Conservation (phyloP, 2,329 filamentous ascomycete species). For the Helminthosporium solani region DNA sequence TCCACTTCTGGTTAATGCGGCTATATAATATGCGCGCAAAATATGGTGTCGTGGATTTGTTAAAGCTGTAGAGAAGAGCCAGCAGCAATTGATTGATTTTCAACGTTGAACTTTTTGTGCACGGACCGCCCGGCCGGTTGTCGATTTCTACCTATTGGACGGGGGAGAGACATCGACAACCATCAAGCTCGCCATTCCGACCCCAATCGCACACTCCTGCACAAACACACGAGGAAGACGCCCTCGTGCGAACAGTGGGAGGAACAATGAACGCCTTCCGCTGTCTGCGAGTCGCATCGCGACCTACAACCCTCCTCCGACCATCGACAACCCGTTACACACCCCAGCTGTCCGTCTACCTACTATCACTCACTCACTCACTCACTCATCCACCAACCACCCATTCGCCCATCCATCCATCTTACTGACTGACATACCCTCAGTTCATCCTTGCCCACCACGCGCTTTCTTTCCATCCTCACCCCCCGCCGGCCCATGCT, state of each 20-base stretch:
- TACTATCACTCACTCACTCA: too few species aligned
- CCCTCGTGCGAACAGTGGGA: too few species aligned
- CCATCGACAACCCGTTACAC: slow-evolving; percentile 19
- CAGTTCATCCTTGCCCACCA: slow-evolving; percentile 12
- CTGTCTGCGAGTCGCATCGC: slow-evolving; percentile 30
- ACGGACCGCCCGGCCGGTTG: slow-evolving; percentile 31
- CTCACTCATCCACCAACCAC: background rate
- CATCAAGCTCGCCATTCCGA: background rate
- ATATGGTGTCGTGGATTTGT: too few species aligned
- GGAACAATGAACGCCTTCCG: slow-evolving; percentile 37
- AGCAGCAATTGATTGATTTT: slow-evolving; percentile 5
- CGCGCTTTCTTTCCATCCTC: slow-evolving; percentile 32
- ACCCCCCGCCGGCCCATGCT: slow-evolving; percentile 28
- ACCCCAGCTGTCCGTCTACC: slow-evolving; percentile 21
- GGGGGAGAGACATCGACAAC: background rate
- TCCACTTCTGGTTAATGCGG: too few species aligned
- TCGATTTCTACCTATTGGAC: too few species aligned
- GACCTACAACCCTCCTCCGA: slow-evolving; percentile 23
- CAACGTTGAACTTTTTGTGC: slow-evolving; percentile 31
- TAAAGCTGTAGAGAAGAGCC: too few species aligned
- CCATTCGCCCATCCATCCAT: background rate
- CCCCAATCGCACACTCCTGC: background rate
- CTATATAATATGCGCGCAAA: too few species aligned
- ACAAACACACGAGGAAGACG: background rate
- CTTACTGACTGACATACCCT: slow-evolving; percentile 2